A percentile compares a stretch with the other conserved stretches of the same genome.
These are phyloP conservation scores for Zymoseptoria ardabiliae DNA, from an alignment of 2,329 filamentous ascomycete species.

Conservation along the genomic window DNA sequence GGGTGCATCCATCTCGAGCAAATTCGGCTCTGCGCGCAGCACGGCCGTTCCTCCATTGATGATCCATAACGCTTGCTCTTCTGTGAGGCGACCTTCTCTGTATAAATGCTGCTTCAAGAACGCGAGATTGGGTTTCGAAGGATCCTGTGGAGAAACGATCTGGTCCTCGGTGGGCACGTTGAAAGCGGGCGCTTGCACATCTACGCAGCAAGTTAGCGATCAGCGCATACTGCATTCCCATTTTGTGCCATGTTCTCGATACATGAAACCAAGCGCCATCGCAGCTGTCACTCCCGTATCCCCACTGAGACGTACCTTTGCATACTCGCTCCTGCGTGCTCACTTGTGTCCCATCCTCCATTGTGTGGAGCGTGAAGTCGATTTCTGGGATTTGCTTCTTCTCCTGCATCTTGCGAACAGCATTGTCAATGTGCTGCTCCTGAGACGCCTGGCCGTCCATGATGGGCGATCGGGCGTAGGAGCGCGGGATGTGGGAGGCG, in stretches of 20 bases:
- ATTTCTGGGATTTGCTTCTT: slow-evolving; percentile 97
- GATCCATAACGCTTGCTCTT: slow-evolving; percentile 96
- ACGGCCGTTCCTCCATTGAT: slow-evolving; percentile 81
- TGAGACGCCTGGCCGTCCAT: slow-evolving; percentile 31
- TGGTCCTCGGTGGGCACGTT: slow-evolving; percentile 86
- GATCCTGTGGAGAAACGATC: slow-evolving; percentile 83
- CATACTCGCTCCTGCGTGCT: slow-evolving; percentile 93
- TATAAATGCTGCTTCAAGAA: slow-evolving; percentile 99
- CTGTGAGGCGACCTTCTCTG: slow-evolving; percentile 89
- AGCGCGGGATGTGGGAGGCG: not conserved
- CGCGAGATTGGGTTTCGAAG: slow-evolving; percentile 79
- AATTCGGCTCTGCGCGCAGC: slow-evolving; percentile 81
- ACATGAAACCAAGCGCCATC: not conserved
- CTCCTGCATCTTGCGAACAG: slow-evolving; percentile 81
- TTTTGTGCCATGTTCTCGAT: not conserved
- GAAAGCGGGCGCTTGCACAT: slow-evolving; percentile 96
- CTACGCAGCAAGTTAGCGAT: slow-evolving; percentile 42
- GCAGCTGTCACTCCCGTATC: not conserved
- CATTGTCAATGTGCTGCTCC: slow-evolving; percentile 63
- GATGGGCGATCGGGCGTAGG: slow-evolving; percentile 6
- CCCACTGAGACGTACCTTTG: slow-evolving; percentile 63
- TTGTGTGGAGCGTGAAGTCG: slow-evolving; percentile 95
- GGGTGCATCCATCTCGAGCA: slow-evolving; percentile 97
- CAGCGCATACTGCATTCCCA: not conserved
- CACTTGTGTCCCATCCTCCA: slow-evolving; percentile 95